Evolutionary conservation across 225 moss, liverwort and hornwort genomes (phyloP).

Genomic region (Polytrichum formosum): DNA sequence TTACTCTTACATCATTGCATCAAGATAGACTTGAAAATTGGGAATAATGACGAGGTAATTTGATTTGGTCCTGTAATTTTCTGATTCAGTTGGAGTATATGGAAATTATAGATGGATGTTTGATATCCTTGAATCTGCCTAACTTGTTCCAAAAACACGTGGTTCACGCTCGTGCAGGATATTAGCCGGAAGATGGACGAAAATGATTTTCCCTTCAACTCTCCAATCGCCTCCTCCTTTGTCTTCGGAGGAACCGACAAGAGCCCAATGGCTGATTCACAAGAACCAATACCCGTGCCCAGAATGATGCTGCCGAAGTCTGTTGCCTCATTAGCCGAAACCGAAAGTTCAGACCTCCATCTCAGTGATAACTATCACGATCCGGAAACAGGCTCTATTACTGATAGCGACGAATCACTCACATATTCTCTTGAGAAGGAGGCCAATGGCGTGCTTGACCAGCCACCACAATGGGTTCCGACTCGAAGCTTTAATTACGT

Average conservation of each 20-base stretch:
- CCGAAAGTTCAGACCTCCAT: conserved; percentile 26
- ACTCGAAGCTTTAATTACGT: conserved; percentile 27
- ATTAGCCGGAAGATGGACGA: conserved; percentile 34
- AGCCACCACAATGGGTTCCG: conserved; percentile 29
- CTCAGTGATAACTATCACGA: conserved; percentile 36
- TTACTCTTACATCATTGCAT: too few relatives aligned
- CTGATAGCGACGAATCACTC: conserved; percentile 30
- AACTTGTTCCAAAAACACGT: neutral
- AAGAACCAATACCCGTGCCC: neutral
- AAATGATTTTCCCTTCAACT: conserved; percentile 46
- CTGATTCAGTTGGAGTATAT: too few relatives aligned
- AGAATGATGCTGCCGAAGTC: conserved; percentile 12
- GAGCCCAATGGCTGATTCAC: conserved; percentile 11
- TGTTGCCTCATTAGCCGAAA: conserved; percentile 13
- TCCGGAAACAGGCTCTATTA: conserved; percentile 27
- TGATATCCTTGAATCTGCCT: too few relatives aligned
- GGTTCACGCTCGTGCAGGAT: conserved; percentile 19
- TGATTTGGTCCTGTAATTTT: too few relatives aligned
- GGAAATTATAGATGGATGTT: too few relatives aligned
- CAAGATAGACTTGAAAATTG: too few relatives aligned
- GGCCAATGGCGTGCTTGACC: conserved; percentile 17
- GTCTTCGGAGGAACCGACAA: conserved; percentile 32
- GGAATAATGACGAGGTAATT: too few relatives aligned
- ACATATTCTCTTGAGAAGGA: conserved; percentile 19
- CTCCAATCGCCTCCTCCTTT: conserved; percentile 42